Base-by-base conservation (phyloP, 2,329 filamentous ascomycete species). In the Monilinia aucupariae region DNA sequence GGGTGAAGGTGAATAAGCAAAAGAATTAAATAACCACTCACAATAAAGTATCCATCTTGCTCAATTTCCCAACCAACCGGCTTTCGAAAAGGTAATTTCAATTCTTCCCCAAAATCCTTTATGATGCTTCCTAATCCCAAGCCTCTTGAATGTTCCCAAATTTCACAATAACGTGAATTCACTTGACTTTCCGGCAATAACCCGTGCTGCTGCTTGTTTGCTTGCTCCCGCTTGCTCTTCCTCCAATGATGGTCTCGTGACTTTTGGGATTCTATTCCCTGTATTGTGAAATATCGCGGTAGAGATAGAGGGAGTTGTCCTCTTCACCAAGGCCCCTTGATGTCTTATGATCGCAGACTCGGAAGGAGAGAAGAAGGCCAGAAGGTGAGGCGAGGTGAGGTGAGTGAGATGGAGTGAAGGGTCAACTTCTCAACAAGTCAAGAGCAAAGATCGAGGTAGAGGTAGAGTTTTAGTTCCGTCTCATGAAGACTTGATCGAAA, bases 21-120 rank as follows among this genome's bases (percentile, higher is more conserved):
- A 30, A n/a, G 34, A 50, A 13, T 2, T 4, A 30, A 30, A 58
- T 27, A 17, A 43, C 17, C 15, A 62, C 60, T 62, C 20, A 62
- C 60, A 62, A 56, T 58, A 62, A 43, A 58, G 60, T 62, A 62
- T 62, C 60, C 60, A 62, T 62, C 20, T 43, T 34, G 37, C 37
- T 39, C 20, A 30, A 43, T 20, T 48, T 32, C 10, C 32, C 45
- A 50, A 12, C 25, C 43, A 41, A 12, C 9, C 41, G 3, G 15
- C 34, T 55, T 17, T 58, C 20, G 17, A 25, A 17, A 50, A 43
- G 58, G 30, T 20, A 48, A 10, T 27, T 20, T 22, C 20, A 48
- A 10, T 27, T 20, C 30, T 30, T 20, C 10, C 34, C 30, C n/a
- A n/a, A 6, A 41, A 25, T 34, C 32, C 17, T 20, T 34, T 17